A percentile compares a stretch with the other conserved stretches of the same genome.
Evolutionary conservation across 2,329 filamentous ascomycete species (phyloP).

Genomic region (Pseudogymnoascus pannorum): DNA sequence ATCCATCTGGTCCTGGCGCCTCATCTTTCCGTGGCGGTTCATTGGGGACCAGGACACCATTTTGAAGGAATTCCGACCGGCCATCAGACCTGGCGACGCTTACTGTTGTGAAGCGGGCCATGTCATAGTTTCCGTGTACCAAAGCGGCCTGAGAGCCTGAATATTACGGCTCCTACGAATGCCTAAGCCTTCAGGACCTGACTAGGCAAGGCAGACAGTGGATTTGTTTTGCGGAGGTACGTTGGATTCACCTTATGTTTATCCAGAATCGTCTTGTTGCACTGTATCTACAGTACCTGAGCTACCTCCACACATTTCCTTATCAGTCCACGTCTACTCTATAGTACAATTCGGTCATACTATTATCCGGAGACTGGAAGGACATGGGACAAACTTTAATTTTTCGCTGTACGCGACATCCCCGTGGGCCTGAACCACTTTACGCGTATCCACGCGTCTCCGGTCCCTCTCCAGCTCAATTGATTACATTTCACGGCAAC

Average conservation of each 20-base stretch:
- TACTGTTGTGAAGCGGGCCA: slow-evolving; percentile 5
- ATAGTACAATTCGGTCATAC: background rate
- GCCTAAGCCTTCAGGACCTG: background rate
- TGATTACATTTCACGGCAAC: background rate
- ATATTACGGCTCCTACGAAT: background rate
- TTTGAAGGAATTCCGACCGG: slow-evolving; percentile 16
- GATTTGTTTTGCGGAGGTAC: background rate
- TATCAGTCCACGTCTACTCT: background rate
- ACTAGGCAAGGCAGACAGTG: background rate
- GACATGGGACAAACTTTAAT: background rate
- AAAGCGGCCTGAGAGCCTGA: background rate
- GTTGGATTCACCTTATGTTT: background rate
- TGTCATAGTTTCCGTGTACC: slow-evolving; percentile 5
- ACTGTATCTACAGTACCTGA: background rate
- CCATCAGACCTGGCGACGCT: slow-evolving; percentile 23
- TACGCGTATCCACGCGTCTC: slow-evolving; percentile 7
- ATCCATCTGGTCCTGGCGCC: slow-evolving; percentile 44
- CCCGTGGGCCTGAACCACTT: background rate
- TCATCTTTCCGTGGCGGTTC: slow-evolving; percentile 41
- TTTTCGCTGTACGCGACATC: background rate
- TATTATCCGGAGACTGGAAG: background rate
- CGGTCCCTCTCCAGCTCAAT: slow-evolving; percentile 2
- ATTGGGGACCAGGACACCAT: slow-evolving; percentile 14
- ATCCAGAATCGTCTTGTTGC: background rate
- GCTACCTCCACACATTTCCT: background rate